Percentiles rank a stretch among this genome's conserved stretches.
phyloP scores from a whole-genome alignment of 1,284 basidiomycete genomes.

The Anthracocystis panici-leucophaei region DNA sequence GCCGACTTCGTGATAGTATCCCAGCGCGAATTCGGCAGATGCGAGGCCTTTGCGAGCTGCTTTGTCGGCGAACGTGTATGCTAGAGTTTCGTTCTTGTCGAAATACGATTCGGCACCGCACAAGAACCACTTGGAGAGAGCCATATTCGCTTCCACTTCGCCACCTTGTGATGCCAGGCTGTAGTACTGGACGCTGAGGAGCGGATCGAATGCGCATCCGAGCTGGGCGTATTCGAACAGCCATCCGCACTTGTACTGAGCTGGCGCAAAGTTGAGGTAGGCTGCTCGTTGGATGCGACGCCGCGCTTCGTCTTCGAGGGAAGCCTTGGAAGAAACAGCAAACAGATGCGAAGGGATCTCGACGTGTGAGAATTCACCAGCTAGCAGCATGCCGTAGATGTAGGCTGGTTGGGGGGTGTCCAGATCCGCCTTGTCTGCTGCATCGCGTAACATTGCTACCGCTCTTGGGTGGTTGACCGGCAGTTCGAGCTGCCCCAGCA shows the following conservation, averaged over 20 bases:
- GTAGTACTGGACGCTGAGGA: conserved; percentile 93
- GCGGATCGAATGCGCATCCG: conserved; percentile 86
- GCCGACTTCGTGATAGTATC: conserved; percentile 85
- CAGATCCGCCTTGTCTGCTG: conserved; percentile 81
- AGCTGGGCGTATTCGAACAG: conserved; percentile 90
- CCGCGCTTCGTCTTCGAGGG: conserved; percentile 51
- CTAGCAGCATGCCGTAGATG: conserved; percentile 81
- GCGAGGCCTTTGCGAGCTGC: conserved; percentile 83
- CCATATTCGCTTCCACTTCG: conserved; percentile 94
- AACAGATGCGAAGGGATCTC: conserved; percentile 53
- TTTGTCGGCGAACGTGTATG: conserved; percentile 90
- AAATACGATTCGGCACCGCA: conserved; percentile 85
- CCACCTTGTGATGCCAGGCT: conserved; percentile 75
- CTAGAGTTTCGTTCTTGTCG: conserved; percentile 88
- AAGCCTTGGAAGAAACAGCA: conserved; percentile 63
- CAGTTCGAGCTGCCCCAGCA: conserved; percentile 85
- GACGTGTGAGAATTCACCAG: conserved; percentile 72
- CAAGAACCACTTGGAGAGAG: conserved; percentile 92
- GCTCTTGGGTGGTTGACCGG: conserved; percentile 75
- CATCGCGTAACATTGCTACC: conserved; percentile 79
- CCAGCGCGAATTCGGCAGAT: conserved; percentile 91
- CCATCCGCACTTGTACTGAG: conserved; percentile 89
- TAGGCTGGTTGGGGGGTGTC: conserved; percentile 87
- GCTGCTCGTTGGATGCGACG: conserved; percentile 80
- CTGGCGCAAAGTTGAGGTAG: conserved; percentile 85